Percentiles rank a stretch among this genome's conserved stretches.
These are phyloP conservation scores for Collybia sp. DNA, from an alignment of 768 basidiomycete species.

Conservation along the genomic window DNA sequence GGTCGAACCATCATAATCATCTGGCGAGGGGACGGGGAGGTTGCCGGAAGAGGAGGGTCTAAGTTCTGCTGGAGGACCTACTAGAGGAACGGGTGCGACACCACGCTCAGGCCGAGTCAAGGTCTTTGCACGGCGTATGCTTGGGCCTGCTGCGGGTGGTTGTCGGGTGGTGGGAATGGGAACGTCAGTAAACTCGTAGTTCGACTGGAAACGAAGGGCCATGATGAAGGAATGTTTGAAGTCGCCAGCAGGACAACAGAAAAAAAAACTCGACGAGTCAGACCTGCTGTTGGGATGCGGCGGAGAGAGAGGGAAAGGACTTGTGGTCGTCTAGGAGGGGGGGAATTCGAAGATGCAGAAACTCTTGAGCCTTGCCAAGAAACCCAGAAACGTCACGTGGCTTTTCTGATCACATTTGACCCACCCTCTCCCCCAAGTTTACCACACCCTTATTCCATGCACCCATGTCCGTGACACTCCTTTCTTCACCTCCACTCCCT, in stretches of 20 bases:
- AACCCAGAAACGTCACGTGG: neutral
- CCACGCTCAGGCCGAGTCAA: constrained; percentile 93
- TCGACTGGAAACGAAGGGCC: constrained; percentile 53
- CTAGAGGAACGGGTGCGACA: constrained; percentile 91
- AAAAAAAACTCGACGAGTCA: constrained; percentile 4
- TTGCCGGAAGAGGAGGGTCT: constrained; percentile 29
- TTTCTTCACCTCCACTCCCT: neutral
- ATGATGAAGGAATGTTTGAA: constrained; percentile 25
- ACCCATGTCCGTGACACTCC: neutral
- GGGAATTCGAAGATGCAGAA: too few relatives aligned
- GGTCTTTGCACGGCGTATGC: constrained; percentile 88
- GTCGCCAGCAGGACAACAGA: constrained; percentile 7
- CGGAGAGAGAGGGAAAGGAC: too few relatives aligned
- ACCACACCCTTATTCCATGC: neutral
- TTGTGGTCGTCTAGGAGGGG: too few relatives aligned
- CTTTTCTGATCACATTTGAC: neutral
- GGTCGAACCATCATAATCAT: constrained; percentile 41
- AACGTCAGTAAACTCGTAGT: constrained; percentile 54
- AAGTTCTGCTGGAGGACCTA: constrained; percentile 67
- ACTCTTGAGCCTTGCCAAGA: neutral
- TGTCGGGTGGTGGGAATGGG: constrained; percentile 63
- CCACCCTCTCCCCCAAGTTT: too few relatives aligned
- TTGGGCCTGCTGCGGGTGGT: constrained; percentile 48
- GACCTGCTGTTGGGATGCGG: neutral
- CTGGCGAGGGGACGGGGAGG: constrained; percentile 16